Percentiles rank a stretch among this genome's conserved stretches.
These are phyloP conservation scores for Camelina sativa DNA, from an alignment of 345 rosid species.

Conservation along the genomic window DNA sequence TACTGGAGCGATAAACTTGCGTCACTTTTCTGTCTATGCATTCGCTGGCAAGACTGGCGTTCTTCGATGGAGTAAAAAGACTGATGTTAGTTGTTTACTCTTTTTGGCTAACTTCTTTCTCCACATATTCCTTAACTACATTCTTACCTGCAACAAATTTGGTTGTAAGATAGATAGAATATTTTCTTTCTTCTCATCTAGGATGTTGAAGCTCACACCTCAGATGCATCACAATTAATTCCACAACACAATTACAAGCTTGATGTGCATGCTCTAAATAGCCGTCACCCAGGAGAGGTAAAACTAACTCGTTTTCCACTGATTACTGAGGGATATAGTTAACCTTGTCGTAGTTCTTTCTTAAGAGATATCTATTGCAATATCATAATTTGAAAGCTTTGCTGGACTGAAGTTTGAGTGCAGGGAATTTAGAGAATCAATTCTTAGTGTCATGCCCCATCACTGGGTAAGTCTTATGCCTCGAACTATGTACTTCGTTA, in stretches of 20 bases:
- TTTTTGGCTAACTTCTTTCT: constrained; percentile 18
- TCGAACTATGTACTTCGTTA: constrained; percentile 17
- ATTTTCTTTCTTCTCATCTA: constrained; percentile 46
- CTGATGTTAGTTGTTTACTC: constrained; percentile 60
- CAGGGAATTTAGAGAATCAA: constrained; percentile 97
- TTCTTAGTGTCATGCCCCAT: constrained; percentile 95
- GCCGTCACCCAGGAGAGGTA: constrained; percentile 97
- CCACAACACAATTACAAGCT: constrained; percentile 99
- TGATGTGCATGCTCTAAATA: constrained; percentile 80
- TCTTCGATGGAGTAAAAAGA: constrained; percentile 87
- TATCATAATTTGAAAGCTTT: constrained; percentile 26
- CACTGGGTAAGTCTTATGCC: constrained; percentile 73
- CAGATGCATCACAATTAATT: constrained; percentile 78
- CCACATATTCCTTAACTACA: neutral
- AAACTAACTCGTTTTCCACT: constrained; percentile 15
- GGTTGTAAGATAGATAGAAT: constrained; percentile 20
- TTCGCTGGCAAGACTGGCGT: constrained; percentile 80
- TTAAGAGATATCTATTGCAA: constrained; percentile 6
- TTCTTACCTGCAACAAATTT: constrained; percentile 16
- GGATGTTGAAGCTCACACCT: constrained; percentile 74
- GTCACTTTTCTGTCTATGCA: constrained; percentile 92
- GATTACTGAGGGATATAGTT: constrained; percentile 10
- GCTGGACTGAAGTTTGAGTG: constrained; percentile 74
- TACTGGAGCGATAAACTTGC: constrained; percentile 71
- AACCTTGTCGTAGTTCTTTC: neutral